Percentiles rank a stretch among this genome's conserved stretches.
These are phyloP conservation scores for Boletus tomentosulus DNA, from an alignment of 768 basidiomycete genomes.

Conservation along the genomic window DNA sequence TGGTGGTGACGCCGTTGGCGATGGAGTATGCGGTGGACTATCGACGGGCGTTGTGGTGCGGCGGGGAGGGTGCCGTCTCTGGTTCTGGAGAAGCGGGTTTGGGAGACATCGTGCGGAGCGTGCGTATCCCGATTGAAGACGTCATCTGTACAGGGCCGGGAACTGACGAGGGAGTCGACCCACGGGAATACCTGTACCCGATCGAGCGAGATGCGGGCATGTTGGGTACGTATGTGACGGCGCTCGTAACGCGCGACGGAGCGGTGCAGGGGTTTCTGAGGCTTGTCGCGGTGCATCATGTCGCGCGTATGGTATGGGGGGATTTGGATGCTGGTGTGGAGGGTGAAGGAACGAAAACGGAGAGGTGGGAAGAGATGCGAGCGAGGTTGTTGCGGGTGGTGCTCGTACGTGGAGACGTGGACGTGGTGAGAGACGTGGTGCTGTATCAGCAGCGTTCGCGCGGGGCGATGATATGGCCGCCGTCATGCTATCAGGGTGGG, in stretches of 20 bases:
- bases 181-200: constrained; percentile 68
- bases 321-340: constrained; percentile 40
- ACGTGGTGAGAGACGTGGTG: constrained; percentile 50
- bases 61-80: constrained; percentile 52
- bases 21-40: constrained; percentile 81
- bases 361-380: constrained; percentile 9
- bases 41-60: constrained; percentile 78
- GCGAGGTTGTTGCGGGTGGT: constrained; percentile 51
- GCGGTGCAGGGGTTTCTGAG: constrained; percentile 54
- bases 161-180: constrained; percentile 21
- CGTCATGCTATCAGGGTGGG: constrained; percentile 43
- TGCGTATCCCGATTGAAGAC: constrained; percentile 48
- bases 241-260: constrained; percentile 33
- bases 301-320: constrained; percentile 72
- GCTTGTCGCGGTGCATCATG: constrained; percentile 72
- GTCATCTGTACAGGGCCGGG: constrained; percentile 35
- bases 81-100: background rate
- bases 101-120: constrained; percentile 43
- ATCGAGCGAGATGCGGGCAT: constrained; percentile 60
- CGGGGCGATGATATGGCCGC: constrained; percentile 41
- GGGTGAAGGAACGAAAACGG: background rate
- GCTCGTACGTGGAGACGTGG: constrained; percentile 44
- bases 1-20: constrained; percentile 73
- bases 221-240: constrained; percentile 58
- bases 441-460: constrained; percentile 48